Conservation (phyloP, 441 rosid genomes). For the Gossypium lobatum region DNA sequence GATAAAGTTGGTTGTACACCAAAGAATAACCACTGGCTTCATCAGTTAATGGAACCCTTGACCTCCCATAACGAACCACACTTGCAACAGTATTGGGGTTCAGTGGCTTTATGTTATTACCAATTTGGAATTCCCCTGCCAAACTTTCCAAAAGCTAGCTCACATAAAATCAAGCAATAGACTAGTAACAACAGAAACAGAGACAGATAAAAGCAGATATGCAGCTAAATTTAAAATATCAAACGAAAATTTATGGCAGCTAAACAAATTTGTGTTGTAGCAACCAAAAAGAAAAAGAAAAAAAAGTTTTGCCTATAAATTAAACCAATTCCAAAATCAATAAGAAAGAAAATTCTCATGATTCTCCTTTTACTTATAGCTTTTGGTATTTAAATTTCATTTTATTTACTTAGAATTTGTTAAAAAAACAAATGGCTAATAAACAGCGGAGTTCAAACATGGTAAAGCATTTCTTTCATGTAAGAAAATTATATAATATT, state of each 20-base stretch:
- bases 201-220: neutral
- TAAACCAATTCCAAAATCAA: neutral
- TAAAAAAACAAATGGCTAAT: too few relatives aligned
- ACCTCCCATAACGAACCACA: constrained; percentile 38
- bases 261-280: neutral
- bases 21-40: constrained; percentile 43
- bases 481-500: neutral
- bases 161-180: neutral
- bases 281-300: neutral
- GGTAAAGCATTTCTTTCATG: too few relatives aligned
- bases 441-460: too few relatives aligned
- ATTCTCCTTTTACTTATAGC: too few relatives aligned
- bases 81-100: constrained; percentile 32
- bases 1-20: constrained; percentile 50
- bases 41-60: constrained; percentile 13
- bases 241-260: neutral
- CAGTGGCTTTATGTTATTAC: constrained; percentile 38
- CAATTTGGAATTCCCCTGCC: constrained; percentile 56
- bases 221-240: neutral
- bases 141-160: neutral
- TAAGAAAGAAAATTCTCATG: neutral
- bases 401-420: too few relatives aligned
- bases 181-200: neutral
- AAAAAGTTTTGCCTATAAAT: neutral
- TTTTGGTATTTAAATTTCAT: too few relatives aligned